Evolutionary conservation across 345 rosid genomes (phyloP), one percentile per base, ranked within the genome.

Genomic region (Heritiera fomes): DNA sequence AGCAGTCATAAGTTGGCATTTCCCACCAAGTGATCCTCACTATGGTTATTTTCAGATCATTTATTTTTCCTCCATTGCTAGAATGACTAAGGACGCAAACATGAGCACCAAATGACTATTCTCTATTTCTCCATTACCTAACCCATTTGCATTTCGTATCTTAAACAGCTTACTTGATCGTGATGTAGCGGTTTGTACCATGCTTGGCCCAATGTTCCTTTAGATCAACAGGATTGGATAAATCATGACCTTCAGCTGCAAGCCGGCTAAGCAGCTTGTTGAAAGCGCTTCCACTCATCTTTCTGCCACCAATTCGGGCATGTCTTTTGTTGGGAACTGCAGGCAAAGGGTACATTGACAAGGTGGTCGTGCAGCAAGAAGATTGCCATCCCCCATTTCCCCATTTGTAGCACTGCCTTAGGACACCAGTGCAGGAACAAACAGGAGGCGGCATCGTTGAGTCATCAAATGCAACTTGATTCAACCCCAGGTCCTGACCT

Each of bases 361-460:
- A 68, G 30, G 91, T 85, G 66, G 97, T 96, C 5, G 99, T 96
- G 95, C 99, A 96, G 73, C 99, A 96, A 1, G 99, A 89, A 61
- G 99, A 96, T 73, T 96, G 98, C 99, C 99, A 96, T 10, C 99
- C 99, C 40, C 99, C 98, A 53, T 86, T 96, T 5, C 99, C 99
- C 99, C 99, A 96, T 84, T 96, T 96, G 84, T 96, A 96, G 90
- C 98, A 96, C 77, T 96, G 99, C 83, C 98, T 90, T 8, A 89
- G 83, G 18, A 83, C 53, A 58, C 98, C 98, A 1, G 99, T 96
- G 87, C 99, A 96, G 11, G 99, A 94, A 88, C 99, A 94, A 1
- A 89, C 92, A 0, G 98, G 99, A 0, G 99, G 88, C 41, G 95
- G 89, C 98, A 96, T 94, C 28, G 94, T 96, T 8, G 97, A 71